Percentiles rank a stretch among this genome's conserved stretches.
Conservation (phyloP, 106 monocot species). For the Hemerocallis citrina region DNA sequence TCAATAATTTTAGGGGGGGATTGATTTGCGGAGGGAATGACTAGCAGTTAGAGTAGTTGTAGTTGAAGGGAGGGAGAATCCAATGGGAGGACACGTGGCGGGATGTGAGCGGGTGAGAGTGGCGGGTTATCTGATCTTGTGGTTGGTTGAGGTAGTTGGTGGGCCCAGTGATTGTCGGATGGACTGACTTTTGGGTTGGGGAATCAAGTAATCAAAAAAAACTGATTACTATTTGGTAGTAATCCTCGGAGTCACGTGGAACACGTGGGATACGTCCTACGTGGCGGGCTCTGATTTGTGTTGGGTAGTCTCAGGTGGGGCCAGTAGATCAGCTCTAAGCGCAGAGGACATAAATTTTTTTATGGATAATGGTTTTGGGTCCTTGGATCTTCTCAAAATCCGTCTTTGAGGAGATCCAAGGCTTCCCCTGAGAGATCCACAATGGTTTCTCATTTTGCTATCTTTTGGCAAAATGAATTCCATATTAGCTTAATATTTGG, state of each 20-base stretch:
- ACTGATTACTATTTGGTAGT: no score
- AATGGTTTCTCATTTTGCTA: no score
- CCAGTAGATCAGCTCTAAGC: no score
- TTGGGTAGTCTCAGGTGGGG: no score
- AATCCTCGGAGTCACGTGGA: background rate
- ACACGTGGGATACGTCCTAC: background rate
- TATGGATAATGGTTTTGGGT: no score
- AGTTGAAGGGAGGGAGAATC: background rate
- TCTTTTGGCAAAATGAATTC: no score
- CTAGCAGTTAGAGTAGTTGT: slow-evolving; percentile 6
- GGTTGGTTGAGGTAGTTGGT: background rate
- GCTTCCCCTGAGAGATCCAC: no score
- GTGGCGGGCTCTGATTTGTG: background rate
- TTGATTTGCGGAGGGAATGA: slow-evolving; percentile 10
- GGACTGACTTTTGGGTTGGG: background rate
- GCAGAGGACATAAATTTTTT: no score
- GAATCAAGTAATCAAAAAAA: no score
- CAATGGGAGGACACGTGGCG: background rate
- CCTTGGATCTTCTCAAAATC: no score
- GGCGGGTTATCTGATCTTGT: background rate
- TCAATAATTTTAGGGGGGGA: background rate
- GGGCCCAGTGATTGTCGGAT: background rate
- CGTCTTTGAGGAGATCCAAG: no score
- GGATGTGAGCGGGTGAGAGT: slow-evolving; percentile 1
- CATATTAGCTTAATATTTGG: no score